Conservation (phyloP, 805 yeast genomes). For the Pichia manshurica region DNA sequence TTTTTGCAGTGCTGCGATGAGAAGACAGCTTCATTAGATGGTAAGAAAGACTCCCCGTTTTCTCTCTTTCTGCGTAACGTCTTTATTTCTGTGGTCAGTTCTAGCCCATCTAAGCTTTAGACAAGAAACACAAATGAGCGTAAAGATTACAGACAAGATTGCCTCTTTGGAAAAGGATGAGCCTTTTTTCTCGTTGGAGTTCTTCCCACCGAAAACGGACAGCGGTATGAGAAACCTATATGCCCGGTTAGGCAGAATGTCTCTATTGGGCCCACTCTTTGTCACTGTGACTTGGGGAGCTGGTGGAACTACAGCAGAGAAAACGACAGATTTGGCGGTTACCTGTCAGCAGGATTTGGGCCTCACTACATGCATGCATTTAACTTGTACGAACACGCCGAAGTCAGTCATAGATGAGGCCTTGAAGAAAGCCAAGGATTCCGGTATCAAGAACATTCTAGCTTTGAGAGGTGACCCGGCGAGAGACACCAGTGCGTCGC, state of each 20-base stretch:
- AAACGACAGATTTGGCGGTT: slow-evolving; percentile 77
- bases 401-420: slow-evolving; percentile 73
- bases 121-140: slow-evolving; percentile 16
- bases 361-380: slow-evolving; percentile 87
- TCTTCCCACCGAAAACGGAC: slow-evolving; percentile 96
- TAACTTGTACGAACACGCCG: slow-evolving; percentile 94
- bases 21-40: too few relatives aligned
- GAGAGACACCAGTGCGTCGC: slow-evolving; percentile 48
- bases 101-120: too few relatives aligned
- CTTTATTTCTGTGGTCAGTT: too few relatives aligned
- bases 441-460: slow-evolving; percentile 82
- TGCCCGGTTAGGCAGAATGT: slow-evolving; percentile 85
- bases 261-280: slow-evolving; percentile 80
- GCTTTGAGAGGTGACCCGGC: slow-evolving; percentile 98
- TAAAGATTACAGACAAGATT: slow-evolving; percentile 48
- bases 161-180: slow-evolving; percentile 37
- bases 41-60: too few relatives aligned
- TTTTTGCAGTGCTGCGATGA: too few relatives aligned
- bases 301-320: slow-evolving; percentile 88
- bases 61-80: too few relatives aligned
- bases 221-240: slow-evolving; percentile 75
- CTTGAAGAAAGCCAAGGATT: slow-evolving; percentile 56
- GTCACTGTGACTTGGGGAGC: slow-evolving; percentile 98
- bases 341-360: slow-evolving; percentile 70
- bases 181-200: slow-evolving; percentile 80